Base-by-base conservation (phyloP, 768 basidiomycete species). In the Leccinum variicolor region DNA sequence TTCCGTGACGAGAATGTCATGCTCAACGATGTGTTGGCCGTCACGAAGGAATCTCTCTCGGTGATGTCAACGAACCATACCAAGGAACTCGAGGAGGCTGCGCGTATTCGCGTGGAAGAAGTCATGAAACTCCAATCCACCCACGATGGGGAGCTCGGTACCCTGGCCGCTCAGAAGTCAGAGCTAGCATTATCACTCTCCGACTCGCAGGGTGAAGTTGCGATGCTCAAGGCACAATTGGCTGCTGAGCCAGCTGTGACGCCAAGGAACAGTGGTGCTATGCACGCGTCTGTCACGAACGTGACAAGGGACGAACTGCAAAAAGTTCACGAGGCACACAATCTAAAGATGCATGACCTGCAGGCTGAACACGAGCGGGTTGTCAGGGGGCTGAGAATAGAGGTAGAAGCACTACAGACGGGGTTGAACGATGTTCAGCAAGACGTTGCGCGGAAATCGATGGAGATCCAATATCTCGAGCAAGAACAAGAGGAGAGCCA, bases 391-490 rank as follows among this genome's bases (percentile, higher is more conserved):
- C 54, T 87, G 51, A 79, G 74, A 65, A 80, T 81, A 34, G 81
- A 90, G 64, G 77, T 91, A 8, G 84, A 86, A 34, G 73, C 71
- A 10, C 75, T 83, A 13, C 73, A 78, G 56, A 59, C 66, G 26
- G 82, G 77, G 66, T 75, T 82, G 39, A 75, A 77, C 19, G 84
- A 85, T 52, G 74, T 86, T 47, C 77, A 85, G 64, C 76, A 81
- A 56, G 85, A 89, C 60, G 73, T 89, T 53, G 77, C 74, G 6
- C 79, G 87, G 59, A 91, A 90, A 72, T 79, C 79, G 56, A 86
- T 93, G 89, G 92, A 93, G 74, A 87, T 92, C 48, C 79, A 84
- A 62, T 89, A 86, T 71, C 78, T 90, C 55, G 90, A 90, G 67
- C 82, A 85, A 68, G 89, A 91, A 25, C 84, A 88, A 67, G 89